Conservation (phyloP, 441 rosid species). For the Pelargonium cotyledonis region DNA sequence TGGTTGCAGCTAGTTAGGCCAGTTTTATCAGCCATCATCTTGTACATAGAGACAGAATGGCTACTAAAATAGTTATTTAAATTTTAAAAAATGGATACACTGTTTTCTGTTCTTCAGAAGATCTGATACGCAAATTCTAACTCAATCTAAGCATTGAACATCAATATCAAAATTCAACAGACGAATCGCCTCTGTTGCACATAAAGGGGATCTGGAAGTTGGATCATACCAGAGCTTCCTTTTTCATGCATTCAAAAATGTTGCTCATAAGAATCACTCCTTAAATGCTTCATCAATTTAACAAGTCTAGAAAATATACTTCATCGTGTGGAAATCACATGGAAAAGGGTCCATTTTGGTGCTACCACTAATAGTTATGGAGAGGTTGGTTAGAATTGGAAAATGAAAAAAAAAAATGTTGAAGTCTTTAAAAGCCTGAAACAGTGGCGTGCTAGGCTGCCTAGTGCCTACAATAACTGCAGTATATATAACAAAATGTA, state of each 20-base stretch:
- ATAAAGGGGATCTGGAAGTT: neutral
- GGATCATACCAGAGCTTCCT: neutral
- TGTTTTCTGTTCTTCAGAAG: neutral
- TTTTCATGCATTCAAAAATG: neutral
- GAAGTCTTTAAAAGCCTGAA: too few species aligned
- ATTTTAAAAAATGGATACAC: neutral
- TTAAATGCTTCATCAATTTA: neutral
- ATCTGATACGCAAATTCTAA: too few species aligned
- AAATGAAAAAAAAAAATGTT: too few species aligned
- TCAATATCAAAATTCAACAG: conserved; percentile 1
- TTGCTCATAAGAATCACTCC: neutral
- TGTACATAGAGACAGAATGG: neutral
- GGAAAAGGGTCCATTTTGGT: too few species aligned
- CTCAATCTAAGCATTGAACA: neutral
- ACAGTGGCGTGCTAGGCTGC: too few species aligned
- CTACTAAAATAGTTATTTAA: neutral
- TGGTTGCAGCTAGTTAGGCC: neutral
- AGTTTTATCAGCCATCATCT: conserved; percentile 3
- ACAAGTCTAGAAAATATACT: neutral
- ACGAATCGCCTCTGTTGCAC: neutral
- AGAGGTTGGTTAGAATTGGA: too few species aligned
- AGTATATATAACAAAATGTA: too few species aligned
- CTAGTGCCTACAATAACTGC: too few species aligned
- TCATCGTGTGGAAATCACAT: neutral
- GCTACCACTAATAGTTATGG: too few species aligned